A percentile compares a stretch with the other conserved stretches of the same genome.
phyloP scores from a whole-genome alignment of 2,329 filamentous ascomycete species.

The Trichoderma asperellum region DNA sequence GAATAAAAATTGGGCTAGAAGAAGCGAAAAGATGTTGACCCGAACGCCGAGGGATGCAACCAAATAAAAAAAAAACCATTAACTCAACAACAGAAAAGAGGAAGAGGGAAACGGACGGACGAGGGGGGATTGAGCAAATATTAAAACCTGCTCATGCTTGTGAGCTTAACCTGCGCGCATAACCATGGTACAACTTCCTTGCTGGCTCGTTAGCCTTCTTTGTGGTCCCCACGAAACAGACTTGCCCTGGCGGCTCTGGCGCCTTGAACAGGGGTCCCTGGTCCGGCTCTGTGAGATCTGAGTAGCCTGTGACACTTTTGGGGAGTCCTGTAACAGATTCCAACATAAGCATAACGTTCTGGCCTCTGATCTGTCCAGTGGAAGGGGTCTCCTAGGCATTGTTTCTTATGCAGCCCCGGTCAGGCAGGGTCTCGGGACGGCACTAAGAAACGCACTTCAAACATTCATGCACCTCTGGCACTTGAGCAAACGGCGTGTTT shows the following conservation, averaged over 20 bases:
- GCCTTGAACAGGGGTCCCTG: slow-evolving; percentile 19
- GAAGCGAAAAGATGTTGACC: neutral
- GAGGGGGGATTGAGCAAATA: slow-evolving; percentile 24
- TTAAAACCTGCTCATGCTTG: slow-evolving; percentile 25
- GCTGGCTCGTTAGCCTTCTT: neutral
- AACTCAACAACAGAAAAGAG: neutral
- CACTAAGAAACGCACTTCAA: slow-evolving; percentile 24
- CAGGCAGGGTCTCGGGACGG: slow-evolving; percentile 4
- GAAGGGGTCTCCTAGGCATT: neutral
- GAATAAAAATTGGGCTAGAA: slow-evolving; percentile 23
- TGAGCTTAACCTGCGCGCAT: slow-evolving; percentile 21
- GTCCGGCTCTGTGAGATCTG: slow-evolving; percentile 34
- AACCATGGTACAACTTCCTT: slow-evolving; percentile 33
- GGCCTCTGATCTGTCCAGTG: slow-evolving; percentile 29
- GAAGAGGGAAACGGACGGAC: neutral
- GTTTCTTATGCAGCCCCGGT: slow-evolving; percentile 18
- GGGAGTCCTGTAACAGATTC: slow-evolving; percentile 31
- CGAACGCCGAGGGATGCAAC: slow-evolving; percentile 5
- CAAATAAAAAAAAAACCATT: neutral
- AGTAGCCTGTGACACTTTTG: slow-evolving; percentile 36
- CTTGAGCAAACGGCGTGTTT: slow-evolving; percentile 1
- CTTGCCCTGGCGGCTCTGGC: slow-evolving; percentile 31
- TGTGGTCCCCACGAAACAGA: slow-evolving; percentile 32
- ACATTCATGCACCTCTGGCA: slow-evolving; percentile 7
- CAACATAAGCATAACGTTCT: slow-evolving; percentile 34